These are phyloP conservation scores for Cladosporium sp. DNA, from an alignment of 2,329 filamentous ascomycete species.

Conservation along the genomic window DNA sequence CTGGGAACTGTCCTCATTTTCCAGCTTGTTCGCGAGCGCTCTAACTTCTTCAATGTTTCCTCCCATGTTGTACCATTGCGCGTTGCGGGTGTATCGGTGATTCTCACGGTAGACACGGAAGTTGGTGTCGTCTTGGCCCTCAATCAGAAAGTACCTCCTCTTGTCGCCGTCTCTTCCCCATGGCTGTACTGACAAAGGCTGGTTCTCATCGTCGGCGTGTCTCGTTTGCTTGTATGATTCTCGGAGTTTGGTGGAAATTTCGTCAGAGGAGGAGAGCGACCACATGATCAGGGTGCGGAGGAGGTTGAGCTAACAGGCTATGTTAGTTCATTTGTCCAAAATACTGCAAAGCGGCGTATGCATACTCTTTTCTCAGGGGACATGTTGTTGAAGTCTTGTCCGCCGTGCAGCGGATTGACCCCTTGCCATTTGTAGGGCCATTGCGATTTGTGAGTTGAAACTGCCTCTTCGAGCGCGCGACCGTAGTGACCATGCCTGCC, in stretches of 20 bases:
- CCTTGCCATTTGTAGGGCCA: constrained; percentile 83
- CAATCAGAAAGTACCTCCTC: constrained; percentile 87
- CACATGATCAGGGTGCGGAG: constrained; percentile 80
- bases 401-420: constrained; percentile 76
- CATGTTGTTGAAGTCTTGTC: constrained; percentile 78
- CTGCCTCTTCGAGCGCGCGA: constrained; percentile 87
- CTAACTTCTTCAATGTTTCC: constrained; percentile 84
- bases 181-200: constrained; percentile 81
- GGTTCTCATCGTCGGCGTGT: constrained; percentile 72
- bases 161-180: constrained; percentile 90
- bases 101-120: constrained; percentile 94
- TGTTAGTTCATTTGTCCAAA: not conserved
- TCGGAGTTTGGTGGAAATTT: constrained; percentile 73
- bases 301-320: constrained; percentile 63
- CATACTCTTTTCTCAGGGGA: constrained; percentile 72
- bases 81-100: constrained; percentile 67
- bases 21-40: constrained; percentile 68
- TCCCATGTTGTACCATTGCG: constrained; percentile 88
- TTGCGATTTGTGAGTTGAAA: constrained; percentile 77
- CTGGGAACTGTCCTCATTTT: constrained; percentile 70
- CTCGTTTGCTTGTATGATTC: constrained; percentile 84
- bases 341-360: not conserved
- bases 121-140: constrained; percentile 87
- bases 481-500: constrained; percentile 85
- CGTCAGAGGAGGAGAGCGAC: constrained; percentile 84